Conservation (phyloP, 2,329 filamentous ascomycete species). For the Fusarium mexicanum region DNA sequence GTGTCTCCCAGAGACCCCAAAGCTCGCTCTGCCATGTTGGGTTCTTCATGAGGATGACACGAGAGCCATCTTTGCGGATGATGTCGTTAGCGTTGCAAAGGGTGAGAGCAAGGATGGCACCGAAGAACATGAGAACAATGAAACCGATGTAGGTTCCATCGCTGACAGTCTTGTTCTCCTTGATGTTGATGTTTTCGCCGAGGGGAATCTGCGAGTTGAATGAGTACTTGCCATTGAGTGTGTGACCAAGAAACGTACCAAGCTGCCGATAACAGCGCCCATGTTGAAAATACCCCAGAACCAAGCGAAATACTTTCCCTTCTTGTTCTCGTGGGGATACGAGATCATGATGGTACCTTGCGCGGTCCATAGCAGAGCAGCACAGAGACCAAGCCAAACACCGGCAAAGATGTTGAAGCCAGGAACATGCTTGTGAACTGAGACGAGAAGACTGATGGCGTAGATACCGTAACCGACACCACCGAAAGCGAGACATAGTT, state of each 20-base stretch:
- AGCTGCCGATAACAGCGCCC: slow-evolving; percentile 85
- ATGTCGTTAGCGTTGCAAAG: slow-evolving; percentile 78
- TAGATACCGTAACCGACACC: slow-evolving; percentile 81
- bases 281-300: slow-evolving; percentile 98
- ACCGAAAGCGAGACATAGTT: slow-evolving; percentile 72
- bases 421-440: slow-evolving; percentile 66
- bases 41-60: slow-evolving; percentile 89
- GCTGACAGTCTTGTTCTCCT: slow-evolving; percentile 59
- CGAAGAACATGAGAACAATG: slow-evolving; percentile 81
- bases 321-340: slow-evolving; percentile 82
- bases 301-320: slow-evolving; percentile 87
- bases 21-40: slow-evolving; percentile 87
- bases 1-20: slow-evolving; percentile 76
- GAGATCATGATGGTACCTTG: slow-evolving; percentile 91
- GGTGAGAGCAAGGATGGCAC: slow-evolving; percentile 74
- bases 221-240: background rate
- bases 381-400: slow-evolving; percentile 79
- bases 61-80: slow-evolving; percentile 78
- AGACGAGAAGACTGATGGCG: slow-evolving; percentile 71
- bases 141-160: slow-evolving; percentile 91
- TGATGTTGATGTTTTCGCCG: slow-evolving; percentile 39
- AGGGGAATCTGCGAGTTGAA: slow-evolving; percentile 64
- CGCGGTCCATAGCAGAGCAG: slow-evolving; percentile 82
- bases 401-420: slow-evolving; percentile 72
- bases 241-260: slow-evolving; percentile 50